Conservation (phyloP, 23 red algal species). For the Gracilaria gracilis region DNA sequence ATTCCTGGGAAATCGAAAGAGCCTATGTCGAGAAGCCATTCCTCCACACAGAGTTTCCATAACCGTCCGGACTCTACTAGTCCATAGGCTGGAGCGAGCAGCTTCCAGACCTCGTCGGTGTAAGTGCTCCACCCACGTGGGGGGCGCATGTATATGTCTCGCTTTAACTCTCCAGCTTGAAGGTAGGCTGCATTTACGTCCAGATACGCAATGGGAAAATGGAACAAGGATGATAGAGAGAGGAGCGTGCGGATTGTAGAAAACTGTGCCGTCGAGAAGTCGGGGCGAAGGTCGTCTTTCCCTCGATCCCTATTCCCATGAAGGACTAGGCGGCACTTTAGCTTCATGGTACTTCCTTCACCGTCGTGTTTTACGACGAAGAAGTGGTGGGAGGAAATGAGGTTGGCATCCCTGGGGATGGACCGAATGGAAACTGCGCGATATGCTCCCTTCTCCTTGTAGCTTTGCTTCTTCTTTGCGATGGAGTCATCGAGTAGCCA, state of each 20-base stretch:
- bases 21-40: neutral
- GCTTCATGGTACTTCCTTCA: too few species aligned
- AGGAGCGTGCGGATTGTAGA: constrained; percentile 11
- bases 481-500: neutral
- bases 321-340: too few species aligned
- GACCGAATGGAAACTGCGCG: too few species aligned
- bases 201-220: constrained; percentile 5
- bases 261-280: constrained; percentile 28
- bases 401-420: neutral
- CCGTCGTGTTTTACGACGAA: too few species aligned
- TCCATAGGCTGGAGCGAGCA: too few species aligned
- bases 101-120: too few species aligned
- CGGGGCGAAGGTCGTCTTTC: too few species aligned
- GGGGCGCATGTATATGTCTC: too few species aligned
- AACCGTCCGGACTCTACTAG: neutral
- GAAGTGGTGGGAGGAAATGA: constrained; percentile 38
- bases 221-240: neutral
- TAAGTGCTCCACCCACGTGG: too few species aligned
- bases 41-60: neutral
- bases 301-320: too few species aligned
- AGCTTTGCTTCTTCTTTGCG: neutral
- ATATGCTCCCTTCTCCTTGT: neutral
- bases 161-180: too few species aligned
- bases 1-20: constrained; percentile 9
- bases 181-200: constrained; percentile 33